These are phyloP conservation scores for Rhizophagus sp. DNA, from an alignment of 192 early-diverging fungal species.

Conservation along the genomic window DNA sequence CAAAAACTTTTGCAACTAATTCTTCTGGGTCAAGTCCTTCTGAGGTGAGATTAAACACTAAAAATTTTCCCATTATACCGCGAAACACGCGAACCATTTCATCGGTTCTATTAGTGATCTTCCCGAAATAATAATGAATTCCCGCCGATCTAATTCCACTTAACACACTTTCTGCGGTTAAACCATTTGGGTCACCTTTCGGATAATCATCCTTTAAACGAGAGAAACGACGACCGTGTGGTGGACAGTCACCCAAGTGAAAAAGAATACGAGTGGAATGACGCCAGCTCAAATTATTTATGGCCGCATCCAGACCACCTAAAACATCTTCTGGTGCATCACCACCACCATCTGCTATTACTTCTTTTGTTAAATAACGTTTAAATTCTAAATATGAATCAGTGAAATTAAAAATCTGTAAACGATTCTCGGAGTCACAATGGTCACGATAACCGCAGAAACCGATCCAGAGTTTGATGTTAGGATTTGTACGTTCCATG, in stretches of 20 bases:
- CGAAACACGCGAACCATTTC: slow-evolving; percentile 22
- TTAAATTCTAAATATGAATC: background rate
- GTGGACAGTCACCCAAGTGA: slow-evolving; percentile 28
- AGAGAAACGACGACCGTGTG: slow-evolving; percentile 19
- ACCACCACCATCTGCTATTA: slow-evolving; percentile 20
- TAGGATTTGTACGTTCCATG: slow-evolving; percentile 13
- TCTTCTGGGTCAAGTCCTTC: background rate
- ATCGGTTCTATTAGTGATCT: slow-evolving; percentile 17
- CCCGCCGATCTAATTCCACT: background rate
- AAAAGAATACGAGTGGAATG: slow-evolving; percentile 11
- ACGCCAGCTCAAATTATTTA: slow-evolving; percentile 11
- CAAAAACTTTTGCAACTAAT: background rate
- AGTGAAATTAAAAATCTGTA: background rate
- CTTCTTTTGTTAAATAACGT: background rate
- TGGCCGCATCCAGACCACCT: slow-evolving; percentile 21
- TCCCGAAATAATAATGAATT: slow-evolving; percentile 28
- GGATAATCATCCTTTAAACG: slow-evolving; percentile 1
- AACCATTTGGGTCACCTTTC: slow-evolving; percentile 17
- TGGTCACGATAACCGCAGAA: slow-evolving; percentile 2
- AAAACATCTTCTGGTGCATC: slow-evolving; percentile 32
- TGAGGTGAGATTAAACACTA: background rate
- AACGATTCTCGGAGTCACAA: slow-evolving; percentile 7
- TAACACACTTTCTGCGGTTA: slow-evolving; percentile 27
- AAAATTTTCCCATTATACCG: background rate
- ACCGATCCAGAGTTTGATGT: background rate